These are phyloP conservation scores for Aphanomyces invadans DNA, from an alignment of 352 stramenopile genomes.

Conservation along the genomic window DNA sequence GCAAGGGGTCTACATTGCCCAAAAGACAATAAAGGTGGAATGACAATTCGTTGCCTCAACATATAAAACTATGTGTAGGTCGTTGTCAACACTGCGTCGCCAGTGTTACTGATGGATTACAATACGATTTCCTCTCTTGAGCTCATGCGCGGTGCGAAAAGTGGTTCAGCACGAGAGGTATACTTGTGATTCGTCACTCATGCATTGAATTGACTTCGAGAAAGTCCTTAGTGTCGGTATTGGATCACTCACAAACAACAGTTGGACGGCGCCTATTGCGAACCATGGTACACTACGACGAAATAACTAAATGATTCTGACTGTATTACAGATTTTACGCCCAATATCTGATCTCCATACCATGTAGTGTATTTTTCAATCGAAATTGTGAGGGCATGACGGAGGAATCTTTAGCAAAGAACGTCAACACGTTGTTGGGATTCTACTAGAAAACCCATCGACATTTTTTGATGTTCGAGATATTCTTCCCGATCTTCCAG, in stretches of 20 bases:
- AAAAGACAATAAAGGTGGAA: conserved; percentile 67
- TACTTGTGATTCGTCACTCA: not conserved
- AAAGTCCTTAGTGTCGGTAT: conserved; percentile 65
- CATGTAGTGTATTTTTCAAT: conserved; percentile 38
- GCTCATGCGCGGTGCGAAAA: conserved; percentile 48
- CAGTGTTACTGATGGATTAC: conserved; percentile 76
- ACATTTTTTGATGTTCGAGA: conserved; percentile 80
- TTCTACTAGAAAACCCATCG: conserved; percentile 70
- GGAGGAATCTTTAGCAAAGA: too few relatives aligned
- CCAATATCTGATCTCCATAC: conserved; percentile 70
- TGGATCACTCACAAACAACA: conserved; percentile 74
- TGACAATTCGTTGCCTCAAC: not conserved
- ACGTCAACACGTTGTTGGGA: conserved; percentile 58
- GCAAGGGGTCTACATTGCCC: conserved; percentile 76
- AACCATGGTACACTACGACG: conserved; percentile 45
- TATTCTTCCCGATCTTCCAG: conserved; percentile 55
- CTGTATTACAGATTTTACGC: conserved; percentile 51
- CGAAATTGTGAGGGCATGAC: not conserved
- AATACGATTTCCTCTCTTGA: conserved; percentile 68
- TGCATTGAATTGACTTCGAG: not conserved
- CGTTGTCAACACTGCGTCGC: conserved; percentile 59
- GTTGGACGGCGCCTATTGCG: conserved; percentile 62
- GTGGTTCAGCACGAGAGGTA: conserved; percentile 52
- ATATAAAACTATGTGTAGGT: conserved; percentile 32
- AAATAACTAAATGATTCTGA: not conserved